phyloP scores from a whole-genome alignment of 108 stramenopile species.

The Craspedostauros australis region DNA sequence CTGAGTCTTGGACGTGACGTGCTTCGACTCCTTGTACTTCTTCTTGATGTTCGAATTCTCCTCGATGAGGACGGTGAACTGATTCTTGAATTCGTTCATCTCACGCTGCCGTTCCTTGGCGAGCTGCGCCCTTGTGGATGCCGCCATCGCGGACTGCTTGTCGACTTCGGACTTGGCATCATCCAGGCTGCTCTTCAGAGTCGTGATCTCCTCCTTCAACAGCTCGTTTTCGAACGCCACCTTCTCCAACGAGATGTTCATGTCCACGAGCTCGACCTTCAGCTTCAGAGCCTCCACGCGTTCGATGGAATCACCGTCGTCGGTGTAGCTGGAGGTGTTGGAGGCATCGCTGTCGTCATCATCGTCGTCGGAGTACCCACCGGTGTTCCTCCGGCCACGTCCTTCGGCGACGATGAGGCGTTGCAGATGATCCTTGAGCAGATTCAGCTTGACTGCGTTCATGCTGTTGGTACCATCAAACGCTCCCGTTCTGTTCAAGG shows the following conservation, averaged over 20 bases:
- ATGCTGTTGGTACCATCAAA: neutral
- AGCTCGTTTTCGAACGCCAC: slow-evolving; percentile 28
- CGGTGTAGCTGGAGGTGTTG: neutral
- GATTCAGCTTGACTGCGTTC: neutral
- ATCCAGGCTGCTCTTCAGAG: slow-evolving; percentile 5
- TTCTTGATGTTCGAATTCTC: slow-evolving; percentile 40
- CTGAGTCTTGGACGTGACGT: slow-evolving; percentile 11
- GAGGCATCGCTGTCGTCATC: too few relatives aligned
- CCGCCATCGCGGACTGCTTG: slow-evolving; percentile 2
- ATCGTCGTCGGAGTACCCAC: neutral
- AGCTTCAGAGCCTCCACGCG: slow-evolving; percentile 4
- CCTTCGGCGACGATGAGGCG: neutral
- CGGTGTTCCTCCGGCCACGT: neutral
- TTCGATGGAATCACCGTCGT: neutral
- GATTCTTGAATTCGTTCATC: slow-evolving; percentile 22
- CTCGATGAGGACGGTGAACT: slow-evolving; percentile 30
- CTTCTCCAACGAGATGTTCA: slow-evolving; percentile 36
- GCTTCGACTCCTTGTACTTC: slow-evolving; percentile 30
- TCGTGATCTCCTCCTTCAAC: slow-evolving; percentile 30
- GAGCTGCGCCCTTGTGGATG: too few relatives aligned
- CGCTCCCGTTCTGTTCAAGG: too few relatives aligned
- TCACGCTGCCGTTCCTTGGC: slow-evolving; percentile 25
- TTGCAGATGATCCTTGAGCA: neutral
- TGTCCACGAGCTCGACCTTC: slow-evolving; percentile 18
- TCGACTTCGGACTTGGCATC: slow-evolving; percentile 5